Evolutionary conservation across 352 stramenopile species (phyloP), one percentile per base, ranked within the genome.

Genomic region (Blastocystis hominis): DNA sequence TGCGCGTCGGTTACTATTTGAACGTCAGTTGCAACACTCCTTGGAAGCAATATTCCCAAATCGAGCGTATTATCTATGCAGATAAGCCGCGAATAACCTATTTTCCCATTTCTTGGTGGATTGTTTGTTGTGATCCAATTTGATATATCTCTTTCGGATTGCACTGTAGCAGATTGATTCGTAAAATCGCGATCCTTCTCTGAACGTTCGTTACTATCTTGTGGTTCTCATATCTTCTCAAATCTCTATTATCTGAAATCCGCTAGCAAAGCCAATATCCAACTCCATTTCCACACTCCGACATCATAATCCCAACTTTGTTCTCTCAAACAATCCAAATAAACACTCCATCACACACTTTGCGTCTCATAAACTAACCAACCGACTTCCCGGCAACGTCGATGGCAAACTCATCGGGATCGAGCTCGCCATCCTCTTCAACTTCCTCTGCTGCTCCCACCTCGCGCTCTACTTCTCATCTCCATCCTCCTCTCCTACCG

Each of bases 1-100:
- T 99, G 38, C 93, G 96, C 9, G 91, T 97, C 6, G 94, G 94
- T 7, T 98, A 98, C 92, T 99, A 99, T 91, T 96, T 99, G 38
- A 98, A 98, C 90, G 99, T 99, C 91, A 96, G 98, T 92, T 98
- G 56, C 40, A 47, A 72, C 3, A 46, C 55, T 54, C 38, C 13
- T 63, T 88, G 63, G 62, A 78, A 54, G 42, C 5, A 81, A 47
- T 46, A n/a, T 24, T 68, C 38, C 13, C 44, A 70, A 40, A 81
- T 47, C 17, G 13, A 59, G 88, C 93, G 96, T 87, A 96, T 97
- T 89, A 97, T 99, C 75, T 91, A 98, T 81, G 94, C 95, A 0
- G 96, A 98, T 89, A 98, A 98, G 90, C 96, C 96, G n/a, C 93
- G 94, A 62, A 94, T 97, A 4, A 96, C 93, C 1, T 91, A 93